Base-by-base conservation (phyloP, 306 rosid genomes). In the Abrus pulchellus region DNA sequence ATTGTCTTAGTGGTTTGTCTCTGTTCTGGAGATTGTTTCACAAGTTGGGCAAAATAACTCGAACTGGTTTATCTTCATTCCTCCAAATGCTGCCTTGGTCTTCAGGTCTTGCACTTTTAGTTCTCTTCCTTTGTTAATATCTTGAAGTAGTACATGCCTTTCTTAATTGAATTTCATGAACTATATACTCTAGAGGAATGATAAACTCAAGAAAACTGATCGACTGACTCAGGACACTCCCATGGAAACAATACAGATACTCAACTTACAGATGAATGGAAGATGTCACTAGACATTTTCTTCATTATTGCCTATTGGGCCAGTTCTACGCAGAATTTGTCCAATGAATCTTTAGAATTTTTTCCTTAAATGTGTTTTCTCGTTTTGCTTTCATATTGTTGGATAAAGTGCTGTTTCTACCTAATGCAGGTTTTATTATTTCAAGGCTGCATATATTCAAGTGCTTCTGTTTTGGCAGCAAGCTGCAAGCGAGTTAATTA, bases 161-260 rank as follows among this genome's bases (percentile, higher is more conserved):
- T 70, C 67, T 54, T 54, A 47, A 8, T 68, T 30, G 14, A 60
- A 3, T 59, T 44, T 12, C 27, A 29, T 43, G 65, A 30, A 32
- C 5, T 45, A 62, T 45, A 62, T 40, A 49, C 29, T 59, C 52
- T 9, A 13, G 13, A 53, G 30, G 48, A 27, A 55, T 43, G 47
- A 32, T 54, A 20, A 77, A 56, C 75, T 43, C 82, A 43, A 55
- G 75, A 54, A 53, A 66, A 40, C 53, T 53, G 43, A 32, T 72
- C 66, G 20, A 20, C 59, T 1, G 33, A 13, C 38, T 66, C 44
- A 54, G 33, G 56, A 41, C 30, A 66, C 76, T 59, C 29, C 20
- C 33, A 38, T 38, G 55, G 20, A 32, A 78, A 78, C 44, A 13
- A 13, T 45, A 69, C 6, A 12, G 30, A 36, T 49, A 50, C 6